Base-by-base conservation (phyloP, 78 protist species). In the Andalucia godoyi region DNA sequence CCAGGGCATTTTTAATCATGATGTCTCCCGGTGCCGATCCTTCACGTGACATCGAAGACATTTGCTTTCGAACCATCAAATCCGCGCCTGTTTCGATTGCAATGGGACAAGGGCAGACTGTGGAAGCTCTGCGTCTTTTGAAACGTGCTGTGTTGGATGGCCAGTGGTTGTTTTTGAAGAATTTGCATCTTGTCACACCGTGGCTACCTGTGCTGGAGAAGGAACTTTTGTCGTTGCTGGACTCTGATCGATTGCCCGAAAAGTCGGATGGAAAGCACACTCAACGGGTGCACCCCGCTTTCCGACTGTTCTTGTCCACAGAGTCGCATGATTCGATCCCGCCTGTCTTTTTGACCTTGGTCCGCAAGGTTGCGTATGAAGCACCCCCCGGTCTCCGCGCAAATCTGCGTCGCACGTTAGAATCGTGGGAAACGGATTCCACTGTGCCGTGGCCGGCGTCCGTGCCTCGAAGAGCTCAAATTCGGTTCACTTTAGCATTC, bases 341-440 rank as follows among this genome's bases (percentile, higher is more conserved):
- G 9, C 5, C 72, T 15, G 60, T 74, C 51, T 37, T 90, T 12
- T 32, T 83, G 45, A 61, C 46, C 57, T 39, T 29, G 34, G 45
- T 68, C 10, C 42, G 76, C 45, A 90, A 86, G 74, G 37, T 85
- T 33, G 66, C 90, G 27, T 83, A 53, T 37, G 95, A 90, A 54
- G 81, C 95, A 0, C 95, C 95, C n/a, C 90, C 92, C 1, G 92
- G 92, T 8, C 1, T 86, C 41, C 74, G 74, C 70, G 30, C 54
- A 57, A 81, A 82, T 67, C 34, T 86, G 59, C 52, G 5, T 60
- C 80, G 87, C 25, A 72, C 85, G 17, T 83, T 60, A 63, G 78
- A 57, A 23, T 0, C 52, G 57, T 71, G 77, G 72, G 32, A 17
- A 32, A 30, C 34, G 29, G 80, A 66, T 32, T 39, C 39, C 34